phyloP scores from a whole-genome alignment of 495 filamentous ascomycete species.

The Hypoxylon crocopeplum region DNA sequence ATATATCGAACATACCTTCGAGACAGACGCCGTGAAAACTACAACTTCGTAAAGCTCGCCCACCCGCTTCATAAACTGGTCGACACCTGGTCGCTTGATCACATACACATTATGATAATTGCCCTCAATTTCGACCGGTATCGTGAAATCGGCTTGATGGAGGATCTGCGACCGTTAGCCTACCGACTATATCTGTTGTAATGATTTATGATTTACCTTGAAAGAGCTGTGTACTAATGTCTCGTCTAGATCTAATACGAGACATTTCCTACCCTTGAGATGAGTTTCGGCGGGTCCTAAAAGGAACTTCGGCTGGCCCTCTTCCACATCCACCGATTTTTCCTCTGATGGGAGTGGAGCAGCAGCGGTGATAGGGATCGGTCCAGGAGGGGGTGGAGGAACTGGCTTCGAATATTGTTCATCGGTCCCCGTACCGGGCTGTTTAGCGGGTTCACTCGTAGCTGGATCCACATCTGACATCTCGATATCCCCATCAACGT shows the following conservation, averaged over 20 bases:
- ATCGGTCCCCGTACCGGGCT: slow-evolving; percentile 43
- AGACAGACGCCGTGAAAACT: slow-evolving; percentile 98
- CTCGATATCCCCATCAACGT: slow-evolving; percentile 66
- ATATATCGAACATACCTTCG: slow-evolving; percentile 79
- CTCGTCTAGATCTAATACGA: slow-evolving; percentile 96
- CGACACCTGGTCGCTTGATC: slow-evolving; percentile 96
- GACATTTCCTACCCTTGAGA: slow-evolving; percentile 85
- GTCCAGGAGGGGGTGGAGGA: slow-evolving; percentile 61
- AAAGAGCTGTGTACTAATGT: slow-evolving; percentile 99
- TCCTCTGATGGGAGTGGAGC: slow-evolving; percentile 29
- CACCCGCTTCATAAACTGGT: slow-evolving; percentile 98
- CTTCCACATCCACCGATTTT: slow-evolving; percentile 47
- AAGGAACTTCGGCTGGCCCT: slow-evolving; percentile 70
- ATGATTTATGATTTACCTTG: slow-evolving; percentile 71
- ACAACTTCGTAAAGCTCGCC: slow-evolving; percentile 98
- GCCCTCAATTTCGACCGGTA: slow-evolving; percentile 98
- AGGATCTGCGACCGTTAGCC: slow-evolving; percentile 72
- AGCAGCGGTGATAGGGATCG: slow-evolving; percentile 34
- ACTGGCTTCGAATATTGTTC: slow-evolving; percentile 56
- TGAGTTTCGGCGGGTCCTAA: slow-evolving; percentile 79
- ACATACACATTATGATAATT: slow-evolving; percentile 99
- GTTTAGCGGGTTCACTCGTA: slow-evolving; percentile 39
- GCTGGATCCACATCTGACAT: slow-evolving; percentile 63
- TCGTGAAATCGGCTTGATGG: slow-evolving; percentile 98
- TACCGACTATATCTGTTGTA: slow-evolving; percentile 4